phyloP scores from a whole-genome alignment of 2,329 filamentous ascomycete species.

The Bipolaris gigantea region DNA sequence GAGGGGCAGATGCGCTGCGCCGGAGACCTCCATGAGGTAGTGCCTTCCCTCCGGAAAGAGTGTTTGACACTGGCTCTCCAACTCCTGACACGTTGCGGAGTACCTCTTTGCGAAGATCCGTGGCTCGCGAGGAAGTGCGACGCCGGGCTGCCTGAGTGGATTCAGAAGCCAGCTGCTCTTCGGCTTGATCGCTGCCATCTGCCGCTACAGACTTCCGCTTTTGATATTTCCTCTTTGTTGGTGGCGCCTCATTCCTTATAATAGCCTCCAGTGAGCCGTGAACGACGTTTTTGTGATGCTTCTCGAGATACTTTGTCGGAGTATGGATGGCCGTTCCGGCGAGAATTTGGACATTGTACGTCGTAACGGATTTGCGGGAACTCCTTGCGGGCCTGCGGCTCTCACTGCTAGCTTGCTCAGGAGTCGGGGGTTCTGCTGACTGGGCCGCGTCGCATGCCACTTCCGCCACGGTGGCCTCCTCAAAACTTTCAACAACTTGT shows the following conservation, averaged over 20 bases:
- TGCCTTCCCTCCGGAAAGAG: conserved; percentile 44
- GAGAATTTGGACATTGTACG: conserved; percentile 69
- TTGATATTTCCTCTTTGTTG: conserved; percentile 24
- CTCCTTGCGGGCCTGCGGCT: conserved; percentile 49
- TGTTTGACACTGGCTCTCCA: conserved; percentile 31
- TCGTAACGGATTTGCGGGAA: conserved; percentile 59
- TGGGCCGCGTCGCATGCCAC: conserved; percentile 22
- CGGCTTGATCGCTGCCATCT: conserved; percentile 28
- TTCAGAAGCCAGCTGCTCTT: conserved; percentile 39
- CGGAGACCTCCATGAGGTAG: conserved; percentile 35
- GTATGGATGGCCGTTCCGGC: conserved; percentile 64
- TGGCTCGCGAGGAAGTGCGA: conserved; percentile 36
- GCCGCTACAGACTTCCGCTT: conserved; percentile 16
- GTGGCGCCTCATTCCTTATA: conserved; percentile 15
- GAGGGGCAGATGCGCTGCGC: conserved; percentile 31
- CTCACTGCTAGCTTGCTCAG: conserved; percentile 26
- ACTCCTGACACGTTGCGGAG: conserved; percentile 36
- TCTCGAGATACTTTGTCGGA: conserved; percentile 48
- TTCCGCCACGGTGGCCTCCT: conserved; percentile 18
- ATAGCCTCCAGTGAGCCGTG: conserved; percentile 32
- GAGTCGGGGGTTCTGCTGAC: conserved; percentile 20
- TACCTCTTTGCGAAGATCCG: conserved; percentile 41
- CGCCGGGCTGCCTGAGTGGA: conserved; percentile 38
- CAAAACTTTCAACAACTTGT: conserved; percentile 26
- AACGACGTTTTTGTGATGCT: conserved; percentile 43